Evolutionary conservation across 805 yeast genomes (phyloP), one percentile per base, ranked within the genome.

Genomic region (Sungouiozyma intestinalis): DNA sequence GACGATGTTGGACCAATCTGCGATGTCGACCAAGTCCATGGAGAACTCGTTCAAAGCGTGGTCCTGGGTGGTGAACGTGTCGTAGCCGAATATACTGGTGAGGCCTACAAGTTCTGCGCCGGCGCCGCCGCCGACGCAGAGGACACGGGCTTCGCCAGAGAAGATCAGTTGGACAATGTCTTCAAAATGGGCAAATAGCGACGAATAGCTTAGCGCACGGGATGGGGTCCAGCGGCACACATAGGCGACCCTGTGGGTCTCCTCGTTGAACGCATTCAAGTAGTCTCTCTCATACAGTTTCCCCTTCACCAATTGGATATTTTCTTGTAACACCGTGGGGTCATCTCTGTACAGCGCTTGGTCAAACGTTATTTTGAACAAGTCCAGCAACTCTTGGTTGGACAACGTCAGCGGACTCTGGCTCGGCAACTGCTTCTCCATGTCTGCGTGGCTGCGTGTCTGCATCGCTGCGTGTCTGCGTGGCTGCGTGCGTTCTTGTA

Each of bases 51-150:
- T 39, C 1, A n/a, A 29, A n/a, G 33, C 40, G 9, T 34, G 33
- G n/a, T 42, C 39, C 4, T 29, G 38, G 11, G 44, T 44, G 2
- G 48, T 34, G 39, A 50, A 51, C 53, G 52, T 39, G 54, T 54
- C 53, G 62, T 48, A 3, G 2, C 68, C 65, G 47, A 77, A 79
- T 1, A 82, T 64, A 15, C 87, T 70, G 1, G 76, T 75, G 35
- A 85, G 54, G 0, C 75, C 74, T 27, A 77, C 76, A 18, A 85
- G 61, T 56, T 86, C 96, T 2, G 86, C 84, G 3, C 90, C 85
- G 0, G 95, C 95, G 31, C 96, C 96, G 18, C 94, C 95, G 16
- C 95, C 96, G 32, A 87, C 69, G 51, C 81, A 74, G 31, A 85
- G 57, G 0, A 79, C 73, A 3, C 34, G 40, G 15, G 31, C 42